Conservation (phyloP, 306 rosid genomes). For the Neltuma alba region DNA sequence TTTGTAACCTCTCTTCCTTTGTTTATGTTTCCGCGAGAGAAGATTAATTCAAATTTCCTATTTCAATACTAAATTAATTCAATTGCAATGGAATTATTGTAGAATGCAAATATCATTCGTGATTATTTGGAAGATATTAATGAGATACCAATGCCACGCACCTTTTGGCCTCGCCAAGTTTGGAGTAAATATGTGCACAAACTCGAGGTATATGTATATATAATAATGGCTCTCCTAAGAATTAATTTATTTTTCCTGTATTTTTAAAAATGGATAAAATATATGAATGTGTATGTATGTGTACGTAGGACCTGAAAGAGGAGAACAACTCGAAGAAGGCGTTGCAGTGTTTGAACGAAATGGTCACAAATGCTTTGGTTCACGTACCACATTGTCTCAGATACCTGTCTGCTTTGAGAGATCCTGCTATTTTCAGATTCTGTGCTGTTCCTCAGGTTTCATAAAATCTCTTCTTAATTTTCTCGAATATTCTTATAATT, state of each 20-base stretch:
- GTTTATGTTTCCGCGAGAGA: too few relatives aligned
- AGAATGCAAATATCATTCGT: conserved; percentile 73
- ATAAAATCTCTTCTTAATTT: not conserved
- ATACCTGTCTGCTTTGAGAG: conserved; percentile 55
- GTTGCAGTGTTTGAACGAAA: conserved; percentile 71
- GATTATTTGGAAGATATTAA: conserved; percentile 76
- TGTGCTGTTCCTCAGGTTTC: conserved; percentile 72
- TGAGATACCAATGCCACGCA: conserved; percentile 71
- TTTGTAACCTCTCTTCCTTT: too few relatives aligned
- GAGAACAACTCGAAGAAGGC: conserved; percentile 64
- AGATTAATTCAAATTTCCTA: too few relatives aligned
- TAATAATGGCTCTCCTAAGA: not conserved
- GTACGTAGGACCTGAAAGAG: conserved; percentile 67
- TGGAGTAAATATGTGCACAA: conserved; percentile 69
- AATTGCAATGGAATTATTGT: not conserved
- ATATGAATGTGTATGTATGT: not conserved
- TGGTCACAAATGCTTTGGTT: conserved; percentile 62
- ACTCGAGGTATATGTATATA: conserved; percentile 63
- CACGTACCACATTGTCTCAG: conserved; percentile 58
- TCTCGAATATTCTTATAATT: too few relatives aligned
- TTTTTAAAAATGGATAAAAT: not conserved
- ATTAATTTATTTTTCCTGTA: too few relatives aligned
- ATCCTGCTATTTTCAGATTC: conserved; percentile 55
- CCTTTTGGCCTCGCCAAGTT: conserved; percentile 71
- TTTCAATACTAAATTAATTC: not conserved